Percentiles rank a stretch among this genome's conserved stretches.
Evolutionary conservation across 306 rosid genomes (phyloP).

Genomic region (Alnus glutinosa): DNA sequence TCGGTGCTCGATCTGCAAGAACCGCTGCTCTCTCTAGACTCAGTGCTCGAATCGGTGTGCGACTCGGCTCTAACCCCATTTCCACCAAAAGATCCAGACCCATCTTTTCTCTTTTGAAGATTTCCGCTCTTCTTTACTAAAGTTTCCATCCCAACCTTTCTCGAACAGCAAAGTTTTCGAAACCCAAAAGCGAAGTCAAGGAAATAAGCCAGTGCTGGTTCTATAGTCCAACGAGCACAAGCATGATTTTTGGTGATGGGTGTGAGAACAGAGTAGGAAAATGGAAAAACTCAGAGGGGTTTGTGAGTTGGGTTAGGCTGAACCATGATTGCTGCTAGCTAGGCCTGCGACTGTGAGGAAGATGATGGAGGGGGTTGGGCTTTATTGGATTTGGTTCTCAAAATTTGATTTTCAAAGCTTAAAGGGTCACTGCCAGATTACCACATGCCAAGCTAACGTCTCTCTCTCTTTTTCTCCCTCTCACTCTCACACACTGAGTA

Average conservation of each 20-base stretch:
- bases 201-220: slow-evolving; percentile 36
- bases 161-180: slow-evolving; percentile 28
- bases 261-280: slow-evolving; percentile 14
- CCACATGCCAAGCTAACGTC: slow-evolving; percentile 67
- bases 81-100: slow-evolving; percentile 33
- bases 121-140: slow-evolving; percentile 39
- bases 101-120: slow-evolving; percentile 41
- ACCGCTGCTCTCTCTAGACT: slow-evolving; percentile 55
- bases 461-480: slow-evolving; percentile 27
- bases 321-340: slow-evolving; percentile 22
- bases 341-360: slow-evolving; percentile 15
- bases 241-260: slow-evolving; percentile 26
- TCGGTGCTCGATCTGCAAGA: slow-evolving; percentile 61
- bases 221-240: slow-evolving; percentile 20
- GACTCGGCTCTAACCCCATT: slow-evolving; percentile 42
- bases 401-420: slow-evolving; percentile 48
- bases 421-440: slow-evolving; percentile 32
- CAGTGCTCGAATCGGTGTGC: slow-evolving; percentile 58
- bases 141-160: slow-evolving; percentile 57
- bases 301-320: slow-evolving; percentile 28
- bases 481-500: background rate
- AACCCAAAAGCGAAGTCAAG: slow-evolving; percentile 34
- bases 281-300: background rate
- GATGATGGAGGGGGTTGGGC: slow-evolving; percentile 20
- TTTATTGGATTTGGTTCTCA: slow-evolving; percentile 15